Percentiles rank a stretch among this genome's conserved stretches.
phyloP scores from a whole-genome alignment of 192 early-diverging fungal species.

The Backusella sp. region DNA sequence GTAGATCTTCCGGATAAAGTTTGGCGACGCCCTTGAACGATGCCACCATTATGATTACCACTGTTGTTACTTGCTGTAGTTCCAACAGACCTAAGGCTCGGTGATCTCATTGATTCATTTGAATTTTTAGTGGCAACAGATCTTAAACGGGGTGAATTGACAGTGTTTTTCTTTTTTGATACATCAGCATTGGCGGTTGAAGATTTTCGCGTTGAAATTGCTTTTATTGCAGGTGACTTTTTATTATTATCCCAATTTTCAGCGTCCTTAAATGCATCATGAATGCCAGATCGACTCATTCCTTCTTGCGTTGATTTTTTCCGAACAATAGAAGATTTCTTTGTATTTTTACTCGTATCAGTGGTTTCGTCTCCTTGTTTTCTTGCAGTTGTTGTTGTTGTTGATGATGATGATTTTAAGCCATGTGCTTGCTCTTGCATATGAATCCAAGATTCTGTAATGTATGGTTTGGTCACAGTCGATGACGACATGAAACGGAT shows the following conservation, averaged over 20 bases:
- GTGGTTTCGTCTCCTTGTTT: background rate
- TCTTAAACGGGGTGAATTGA: conserved; percentile 6
- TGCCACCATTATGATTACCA: background rate
- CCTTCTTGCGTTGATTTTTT: background rate
- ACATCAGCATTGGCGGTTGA: background rate
- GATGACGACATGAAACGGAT: conserved; percentile 19
- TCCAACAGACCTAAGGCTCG: background rate
- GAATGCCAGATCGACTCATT: conserved; percentile 14
- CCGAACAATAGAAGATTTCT: background rate
- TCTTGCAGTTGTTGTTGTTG: background rate
- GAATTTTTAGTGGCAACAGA: conserved; percentile 17
- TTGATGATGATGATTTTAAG: background rate
- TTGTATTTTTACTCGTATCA: background rate
- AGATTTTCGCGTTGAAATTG: conserved; percentile 11
- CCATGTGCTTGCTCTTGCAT: conserved; percentile 12
- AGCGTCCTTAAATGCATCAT: conserved; percentile 18
- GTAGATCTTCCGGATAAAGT: conserved; percentile 9
- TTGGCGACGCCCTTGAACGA: background rate
- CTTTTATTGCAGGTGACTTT: background rate
- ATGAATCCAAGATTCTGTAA: conserved; percentile 16
- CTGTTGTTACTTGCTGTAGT: background rate
- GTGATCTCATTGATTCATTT: conserved; percentile 2
- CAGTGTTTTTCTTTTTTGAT: background rate
- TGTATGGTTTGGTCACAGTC: conserved; percentile 17
- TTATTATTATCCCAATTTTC: background rate